Evolutionary conservation across 805 yeast genomes (phyloP).

Genomic region (Teunomyces stri): DNA sequence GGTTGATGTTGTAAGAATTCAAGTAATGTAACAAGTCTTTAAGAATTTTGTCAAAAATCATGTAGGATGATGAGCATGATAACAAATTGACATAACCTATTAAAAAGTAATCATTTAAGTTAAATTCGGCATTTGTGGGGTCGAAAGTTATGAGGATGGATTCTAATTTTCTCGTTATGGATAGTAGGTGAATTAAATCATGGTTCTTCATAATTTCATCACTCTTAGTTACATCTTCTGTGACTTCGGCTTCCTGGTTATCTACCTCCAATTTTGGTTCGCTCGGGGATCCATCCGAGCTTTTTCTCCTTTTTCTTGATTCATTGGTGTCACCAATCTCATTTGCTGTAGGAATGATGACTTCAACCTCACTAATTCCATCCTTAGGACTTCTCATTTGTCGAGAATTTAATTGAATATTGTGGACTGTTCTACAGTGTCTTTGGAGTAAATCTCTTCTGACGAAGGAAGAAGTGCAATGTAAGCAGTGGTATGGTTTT

Average conservation of each 20-base stretch:
- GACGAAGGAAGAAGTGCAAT: constrained; percentile 71
- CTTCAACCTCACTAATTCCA: neutral
- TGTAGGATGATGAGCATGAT: constrained; percentile 9
- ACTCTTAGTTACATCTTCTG: neutral
- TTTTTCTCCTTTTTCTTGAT: constrained; percentile 5
- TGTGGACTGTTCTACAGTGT: constrained; percentile 77
- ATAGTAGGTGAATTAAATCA: constrained; percentile 27
- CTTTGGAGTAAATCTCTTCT: constrained; percentile 74
- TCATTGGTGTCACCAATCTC: neutral
- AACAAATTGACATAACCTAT: constrained; percentile 29
- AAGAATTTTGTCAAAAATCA: constrained; percentile 19
- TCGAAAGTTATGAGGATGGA: constrained; percentile 13
- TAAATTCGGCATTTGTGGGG: constrained; percentile 7
- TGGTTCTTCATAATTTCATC: constrained; percentile 7
- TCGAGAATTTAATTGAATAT: constrained; percentile 17
- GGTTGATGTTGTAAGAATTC: constrained; percentile 15
- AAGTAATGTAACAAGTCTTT: constrained; percentile 22
- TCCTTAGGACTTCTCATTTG: neutral
- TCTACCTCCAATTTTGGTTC: neutral
- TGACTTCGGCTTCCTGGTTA: neutral
- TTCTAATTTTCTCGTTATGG: constrained; percentile 27
- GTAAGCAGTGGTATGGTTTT: constrained; percentile 74
- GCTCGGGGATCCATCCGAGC: neutral
- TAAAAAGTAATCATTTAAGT: constrained; percentile 27
- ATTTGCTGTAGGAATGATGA: neutral